Conservation (phyloP, 148 eudicot species). For the Amaranthus hypochondriacus region DNA sequence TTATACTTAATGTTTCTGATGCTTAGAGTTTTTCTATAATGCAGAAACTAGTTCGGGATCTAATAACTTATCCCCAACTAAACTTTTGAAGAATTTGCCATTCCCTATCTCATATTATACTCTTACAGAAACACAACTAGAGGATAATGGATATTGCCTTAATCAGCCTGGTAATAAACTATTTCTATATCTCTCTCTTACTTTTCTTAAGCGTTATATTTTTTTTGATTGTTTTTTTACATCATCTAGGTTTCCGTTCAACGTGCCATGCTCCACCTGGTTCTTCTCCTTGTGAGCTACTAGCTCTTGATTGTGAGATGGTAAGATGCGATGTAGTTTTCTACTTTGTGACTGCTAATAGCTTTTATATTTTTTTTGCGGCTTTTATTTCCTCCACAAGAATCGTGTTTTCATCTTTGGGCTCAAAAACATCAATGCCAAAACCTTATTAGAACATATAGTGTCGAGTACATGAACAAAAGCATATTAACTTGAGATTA, state of each 20-base stretch:
- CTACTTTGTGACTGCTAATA: neutral
- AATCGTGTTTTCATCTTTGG: neutral
- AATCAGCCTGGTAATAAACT: conserved; percentile 54
- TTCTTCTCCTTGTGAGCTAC: conserved; percentile 13
- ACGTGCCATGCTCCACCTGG: conserved; percentile 35
- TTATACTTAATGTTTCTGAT: neutral
- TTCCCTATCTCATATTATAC: conserved; percentile 82
- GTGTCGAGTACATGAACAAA: too few species aligned
- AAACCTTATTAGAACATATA: too few species aligned
- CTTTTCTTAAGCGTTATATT: neutral
- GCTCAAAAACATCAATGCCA: neutral
- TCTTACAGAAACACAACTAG: conserved; percentile 69
- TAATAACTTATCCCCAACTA: conserved; percentile 29
- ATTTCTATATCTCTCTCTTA: neutral
- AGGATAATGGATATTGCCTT: conserved; percentile 76
- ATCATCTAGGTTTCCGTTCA: conserved; percentile 63
- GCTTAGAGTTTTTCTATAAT: conserved; percentile 7
- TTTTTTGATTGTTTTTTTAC: neutral
- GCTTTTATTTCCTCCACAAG: neutral
- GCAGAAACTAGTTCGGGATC: conserved; percentile 38
- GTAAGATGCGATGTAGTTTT: conserved; percentile 18
- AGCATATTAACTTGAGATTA: too few species aligned
- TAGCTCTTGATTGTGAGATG: conserved; percentile 33
- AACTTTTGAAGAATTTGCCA: conserved; percentile 51
- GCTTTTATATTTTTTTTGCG: neutral